Evolutionary conservation across 768 basidiomycete species (phyloP).

Genomic region (Pleurotus salmoneostramineus): DNA sequence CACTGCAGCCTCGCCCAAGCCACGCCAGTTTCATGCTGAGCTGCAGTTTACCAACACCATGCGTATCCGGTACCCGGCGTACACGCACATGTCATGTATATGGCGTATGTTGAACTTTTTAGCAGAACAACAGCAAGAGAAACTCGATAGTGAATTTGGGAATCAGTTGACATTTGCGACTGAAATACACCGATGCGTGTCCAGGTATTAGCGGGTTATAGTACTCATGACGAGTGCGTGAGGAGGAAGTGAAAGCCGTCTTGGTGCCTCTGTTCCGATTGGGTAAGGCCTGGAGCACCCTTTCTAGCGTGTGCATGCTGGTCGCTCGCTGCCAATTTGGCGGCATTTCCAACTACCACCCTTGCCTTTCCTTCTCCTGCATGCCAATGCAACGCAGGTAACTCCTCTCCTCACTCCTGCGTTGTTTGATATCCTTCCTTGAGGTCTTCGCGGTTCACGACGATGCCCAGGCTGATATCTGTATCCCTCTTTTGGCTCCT

Average conservation of each 20-base stretch:
- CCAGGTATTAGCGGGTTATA: too few relatives aligned
- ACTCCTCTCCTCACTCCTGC: background rate
- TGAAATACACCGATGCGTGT: too few relatives aligned
- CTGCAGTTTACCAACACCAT: too few relatives aligned
- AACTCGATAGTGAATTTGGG: background rate
- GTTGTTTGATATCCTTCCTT: too few relatives aligned
- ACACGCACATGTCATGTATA: too few relatives aligned
- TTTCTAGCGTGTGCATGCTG: conserved; percentile 6
- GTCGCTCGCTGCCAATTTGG: background rate
- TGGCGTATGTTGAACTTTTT: too few relatives aligned
- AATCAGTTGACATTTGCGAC: too few relatives aligned
- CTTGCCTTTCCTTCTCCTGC: background rate
- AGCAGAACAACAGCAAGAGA: background rate
- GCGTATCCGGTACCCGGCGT: too few relatives aligned
- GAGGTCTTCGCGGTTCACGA: background rate
- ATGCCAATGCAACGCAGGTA: conserved; percentile 6
- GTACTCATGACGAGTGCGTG: too few relatives aligned
- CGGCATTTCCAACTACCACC: background rate
- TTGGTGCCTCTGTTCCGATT: conserved; percentile 5
- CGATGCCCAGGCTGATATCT: background rate
- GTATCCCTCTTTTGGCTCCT: background rate
- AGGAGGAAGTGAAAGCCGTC: background rate
- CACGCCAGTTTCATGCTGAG: background rate
- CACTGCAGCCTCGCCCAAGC: background rate
- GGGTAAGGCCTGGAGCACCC: background rate